Evolutionary conservation across 108 stramenopile genomes (phyloP), one percentile per base, ranked within the genome.

Genomic region (Cyclotella baltica): DNA sequence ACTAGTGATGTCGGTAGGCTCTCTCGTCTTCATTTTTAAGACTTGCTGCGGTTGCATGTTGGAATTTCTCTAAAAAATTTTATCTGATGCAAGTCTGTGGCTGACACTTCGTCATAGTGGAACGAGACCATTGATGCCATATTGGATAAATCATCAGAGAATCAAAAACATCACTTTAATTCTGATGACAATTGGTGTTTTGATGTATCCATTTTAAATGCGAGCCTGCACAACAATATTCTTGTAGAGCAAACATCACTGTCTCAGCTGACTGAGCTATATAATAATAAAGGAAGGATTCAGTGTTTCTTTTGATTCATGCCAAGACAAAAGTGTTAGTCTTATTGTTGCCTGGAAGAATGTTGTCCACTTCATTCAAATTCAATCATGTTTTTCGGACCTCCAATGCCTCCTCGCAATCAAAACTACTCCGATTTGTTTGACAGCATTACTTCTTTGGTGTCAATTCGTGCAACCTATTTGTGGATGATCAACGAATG

Each of bases 291-390:
- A 68, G 1, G 64, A 65, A 1, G 64, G 46, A 22, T 27, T 40
- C 64, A 65, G 46, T 38, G 38, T 65, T 38, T 25, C 43, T 19
- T 25, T 65, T 36, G 37, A 19, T 38, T 65, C 36, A 20, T 15
- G 20, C 29, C 25, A 65, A 46, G 38, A 23, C 23, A 38, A 65
- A 3, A 64, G 36, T 34, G n/a, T n/a, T n/a, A n/a, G n/a, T n/a
- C n/a, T n/a, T n/a, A n/a, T n/a, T n/a, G n/a, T n/a, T 20, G 4
- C 19, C n/a, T 52, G 51, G 51, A 10, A 52, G 4, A 10, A 52
- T 4, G 51, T 52, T 4, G n/a, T 52, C 18, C 18, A 52, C 11
- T 52, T n/a, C 19, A n/a, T n/a, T n/a, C 18, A 10, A 4, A 4
- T 4, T 4, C 4, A 10, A 4, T 13, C 18, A 19, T 52, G 19